Percentiles rank a stretch among this genome's conserved stretches.
phyloP scores from a whole-genome alignment of 345 rosid genomes.

The Brassica cretica region DNA sequence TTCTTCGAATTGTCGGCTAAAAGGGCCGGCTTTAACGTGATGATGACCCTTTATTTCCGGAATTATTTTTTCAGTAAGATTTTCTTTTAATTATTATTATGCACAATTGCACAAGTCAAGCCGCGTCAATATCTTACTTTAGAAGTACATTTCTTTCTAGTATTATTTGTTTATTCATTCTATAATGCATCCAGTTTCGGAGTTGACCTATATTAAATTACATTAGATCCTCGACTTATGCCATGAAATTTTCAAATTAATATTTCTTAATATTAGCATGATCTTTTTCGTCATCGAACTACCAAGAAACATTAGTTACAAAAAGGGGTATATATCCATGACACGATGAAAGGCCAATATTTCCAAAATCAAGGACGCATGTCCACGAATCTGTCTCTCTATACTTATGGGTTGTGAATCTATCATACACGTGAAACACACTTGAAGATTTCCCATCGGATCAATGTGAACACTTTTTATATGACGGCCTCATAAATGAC shows the following conservation, averaged over 20 bases:
- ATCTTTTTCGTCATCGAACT: neutral
- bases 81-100: neutral
- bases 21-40: slow-evolving; percentile 4
- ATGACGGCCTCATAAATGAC: slow-evolving; percentile 19
- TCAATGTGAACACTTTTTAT: slow-evolving; percentile 30
- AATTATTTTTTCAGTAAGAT: neutral
- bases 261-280: neutral
- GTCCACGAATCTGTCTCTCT: neutral
- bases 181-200: neutral
- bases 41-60: slow-evolving; percentile 17
- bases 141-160: neutral
- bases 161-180: neutral
- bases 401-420: neutral
- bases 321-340: neutral
- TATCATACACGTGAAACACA: slow-evolving; percentile 40
- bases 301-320: neutral
- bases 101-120: slow-evolving; percentile 23
- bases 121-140: slow-evolving; percentile 32
- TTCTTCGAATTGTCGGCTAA: neutral
- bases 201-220: slow-evolving; percentile 25
- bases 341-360: slow-evolving; percentile 2
- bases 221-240: slow-evolving; percentile 5
- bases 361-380: slow-evolving; percentile 4
- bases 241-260: neutral
- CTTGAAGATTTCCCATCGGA: slow-evolving; percentile 14